phyloP scores from a whole-genome alignment of 768 basidiomycete species.

The Cystobasidium onofrii region DNA sequence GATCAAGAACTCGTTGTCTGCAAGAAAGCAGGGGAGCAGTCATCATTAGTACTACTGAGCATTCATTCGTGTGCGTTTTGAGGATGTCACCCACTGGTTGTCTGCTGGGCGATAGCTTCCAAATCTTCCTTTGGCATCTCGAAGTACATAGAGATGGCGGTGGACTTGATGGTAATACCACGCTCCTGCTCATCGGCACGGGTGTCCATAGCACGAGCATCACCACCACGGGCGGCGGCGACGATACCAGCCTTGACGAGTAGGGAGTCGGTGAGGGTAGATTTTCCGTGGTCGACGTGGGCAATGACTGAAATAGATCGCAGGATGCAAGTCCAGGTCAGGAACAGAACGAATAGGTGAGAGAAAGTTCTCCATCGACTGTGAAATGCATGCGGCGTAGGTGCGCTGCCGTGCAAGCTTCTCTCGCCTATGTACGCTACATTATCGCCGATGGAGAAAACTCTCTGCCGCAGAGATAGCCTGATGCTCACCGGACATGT shows the following conservation, averaged over 20 bases:
- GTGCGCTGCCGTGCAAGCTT: not conserved
- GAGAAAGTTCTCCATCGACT: not conserved
- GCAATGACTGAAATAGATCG: constrained; percentile 42
- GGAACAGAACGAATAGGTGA: not conserved
- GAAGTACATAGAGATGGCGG: constrained; percentile 99
- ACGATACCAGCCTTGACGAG: constrained; percentile 99
- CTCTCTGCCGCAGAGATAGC: constrained; percentile 75
- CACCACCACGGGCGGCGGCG: constrained; percentile 84
- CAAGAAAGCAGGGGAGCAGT: no score
- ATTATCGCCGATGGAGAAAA: not conserved
- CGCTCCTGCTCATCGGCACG: constrained; percentile 97
- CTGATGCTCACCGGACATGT: constrained; percentile 15
- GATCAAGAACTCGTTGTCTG: constrained; percentile 95
- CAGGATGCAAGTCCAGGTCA: not conserved
- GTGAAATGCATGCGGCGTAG: not conserved
- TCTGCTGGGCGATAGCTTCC: constrained; percentile 81
- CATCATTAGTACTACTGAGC: no score
- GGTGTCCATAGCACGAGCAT: constrained; percentile 85
- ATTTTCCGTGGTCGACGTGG: constrained; percentile 96
- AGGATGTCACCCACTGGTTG: constrained; percentile 56
- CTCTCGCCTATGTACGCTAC: not conserved
- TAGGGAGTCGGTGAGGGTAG: constrained; percentile 95
- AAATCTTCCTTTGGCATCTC: constrained; percentile 86
- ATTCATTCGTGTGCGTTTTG: constrained; percentile 27
- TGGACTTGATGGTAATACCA: constrained; percentile 99